Base-by-base conservation (phyloP, 2,329 filamentous ascomycete species). In the Exophiala viscosa region DNA sequence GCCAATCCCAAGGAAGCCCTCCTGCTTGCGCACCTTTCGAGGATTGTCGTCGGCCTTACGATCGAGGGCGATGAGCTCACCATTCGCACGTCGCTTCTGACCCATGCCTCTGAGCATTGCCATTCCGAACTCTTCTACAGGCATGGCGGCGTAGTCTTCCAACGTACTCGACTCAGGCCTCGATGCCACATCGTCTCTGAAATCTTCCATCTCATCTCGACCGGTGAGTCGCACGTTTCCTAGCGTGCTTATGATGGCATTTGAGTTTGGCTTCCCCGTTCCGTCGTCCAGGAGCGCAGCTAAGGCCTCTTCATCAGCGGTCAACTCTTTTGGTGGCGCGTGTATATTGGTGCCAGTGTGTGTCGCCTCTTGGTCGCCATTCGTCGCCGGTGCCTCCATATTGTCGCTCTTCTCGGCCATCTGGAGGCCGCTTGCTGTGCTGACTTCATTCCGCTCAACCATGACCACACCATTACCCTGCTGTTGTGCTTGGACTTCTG, bases 71-170 rank as follows among this genome's bases (percentile, higher is more conserved):
- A 64, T 62, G 14, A 80, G 57, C 65, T 69, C 72, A 86, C 75
- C 46, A 83, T 76, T 35, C 74, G 71, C 57, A 82, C 76, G 14
- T 78, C 83, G 58, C 64, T 96, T 90, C 91, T 92, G 96, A 7
- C 93, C 93, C 88, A 97, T 96, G 8, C 91, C 90, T 31, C 91
- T 84, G 33, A 99, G 78, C 59, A 97, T 77, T 0, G 91, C 90
- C 14, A 90, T 87, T 6, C 93, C 93, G 60, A 97, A 99, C 63
- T 96, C 90, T 62, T 96, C 92, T 13, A 97, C 90, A 0, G 93
- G 92, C 57, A 96, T 86, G 10, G 86, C 84, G 53, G 87, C 86
- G 71, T 97, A 97, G 64, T 93, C 89, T 32, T 88, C 87, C 14
- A 95, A 74, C 0, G 84, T 88, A 3, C 90, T 85, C 28, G 82